Base-by-base conservation (phyloP, 164 flowering plant genomes). In the Umbilicus rupestris region DNA sequence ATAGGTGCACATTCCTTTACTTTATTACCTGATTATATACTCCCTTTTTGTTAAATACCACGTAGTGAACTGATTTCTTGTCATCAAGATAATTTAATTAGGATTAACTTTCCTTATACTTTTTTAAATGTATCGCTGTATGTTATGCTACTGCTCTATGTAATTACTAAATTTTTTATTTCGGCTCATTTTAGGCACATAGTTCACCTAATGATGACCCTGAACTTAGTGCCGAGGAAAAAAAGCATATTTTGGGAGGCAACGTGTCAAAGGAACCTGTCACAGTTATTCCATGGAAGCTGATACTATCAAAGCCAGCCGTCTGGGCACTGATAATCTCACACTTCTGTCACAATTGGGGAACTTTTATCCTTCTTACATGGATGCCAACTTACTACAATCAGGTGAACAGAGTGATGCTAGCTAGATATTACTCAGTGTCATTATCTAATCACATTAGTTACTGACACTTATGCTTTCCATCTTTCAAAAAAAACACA, bases 301-400 rank as follows among this genome's bases (percentile, higher is more conserved):
- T 85, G 70, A 94, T 94, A 76, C 77, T 91, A 69, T 89, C 99
- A 6, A 94, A 94, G 71, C 77, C 86, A 52, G 92, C 99, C 52
- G 99, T 94, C 57, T 94, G 99, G 99, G 99, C 99, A 73, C 83
- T 94, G 64, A 91, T 94, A 30, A 75, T 94, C 73, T 91, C 97
- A 74, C 99, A 94, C 76, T 94, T 94, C 73, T 94, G 99, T 74
- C 99, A 94, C 73, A 94, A 94, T 71, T 94, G 99, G 97, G 99
- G 99, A 66, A 94, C 99, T 29, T 94, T 94, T 78, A 94, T 94
- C 72, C 92, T 94, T 70, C 79, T 94, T 44, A 94, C 99, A 49
- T 94, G 99, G 99, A 94, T 94, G 99, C 99, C 99, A 7, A 94
- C 99, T 9, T 94, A 94, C 77, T 94, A 94, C 76, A 90, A 88